These are phyloP conservation scores for Boletus sp. DNA, from an alignment of 1,284 basidiomycete species.

Conservation along the genomic window DNA sequence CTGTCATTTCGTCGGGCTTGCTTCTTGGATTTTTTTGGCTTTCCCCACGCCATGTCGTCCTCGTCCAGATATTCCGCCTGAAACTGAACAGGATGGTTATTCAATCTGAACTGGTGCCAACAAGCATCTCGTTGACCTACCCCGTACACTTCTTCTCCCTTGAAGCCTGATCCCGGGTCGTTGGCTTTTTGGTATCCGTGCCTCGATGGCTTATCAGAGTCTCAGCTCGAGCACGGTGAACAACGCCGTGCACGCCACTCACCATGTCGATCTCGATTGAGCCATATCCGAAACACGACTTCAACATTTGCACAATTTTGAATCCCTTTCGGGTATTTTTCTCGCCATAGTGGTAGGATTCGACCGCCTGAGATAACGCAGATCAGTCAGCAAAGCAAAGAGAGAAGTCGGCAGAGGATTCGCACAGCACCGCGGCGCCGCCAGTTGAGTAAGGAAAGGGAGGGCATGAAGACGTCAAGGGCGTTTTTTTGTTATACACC, in stretches of 20 bases:
- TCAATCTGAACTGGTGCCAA: background rate
- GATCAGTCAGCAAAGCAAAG: background rate
- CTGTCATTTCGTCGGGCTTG: constrained; percentile 1
- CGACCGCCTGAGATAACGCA: constrained; percentile 10
- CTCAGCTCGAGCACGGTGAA: constrained; percentile 2
- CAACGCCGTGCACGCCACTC: constrained; percentile 8
- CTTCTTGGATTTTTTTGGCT: constrained; percentile 17
- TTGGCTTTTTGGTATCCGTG: constrained; percentile 16
- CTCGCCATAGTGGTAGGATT: constrained; percentile 4
- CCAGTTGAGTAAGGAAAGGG: background rate
- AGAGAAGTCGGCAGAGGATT: background rate
- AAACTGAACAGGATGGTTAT: constrained; percentile 17
- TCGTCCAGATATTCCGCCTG: constrained; percentile 35
- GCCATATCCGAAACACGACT: constrained; percentile 29
- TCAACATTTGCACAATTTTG: constrained; percentile 20
- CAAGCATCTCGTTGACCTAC: constrained; percentile 14
- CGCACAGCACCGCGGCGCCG: constrained; percentile 12
- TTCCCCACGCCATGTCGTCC: constrained; percentile 35
- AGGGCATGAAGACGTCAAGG: constrained; percentile 18
- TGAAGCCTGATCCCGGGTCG: constrained; percentile 22
- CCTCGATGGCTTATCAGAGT: constrained; percentile 20
- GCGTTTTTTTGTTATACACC: background rate
- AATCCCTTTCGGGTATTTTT: constrained; percentile 13
- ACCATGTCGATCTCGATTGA: constrained; percentile 20
- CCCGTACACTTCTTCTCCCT: constrained; percentile 25